phyloP scores from a whole-genome alignment of 331 rosid genomes.

The Pyracantha coccinea region DNA sequence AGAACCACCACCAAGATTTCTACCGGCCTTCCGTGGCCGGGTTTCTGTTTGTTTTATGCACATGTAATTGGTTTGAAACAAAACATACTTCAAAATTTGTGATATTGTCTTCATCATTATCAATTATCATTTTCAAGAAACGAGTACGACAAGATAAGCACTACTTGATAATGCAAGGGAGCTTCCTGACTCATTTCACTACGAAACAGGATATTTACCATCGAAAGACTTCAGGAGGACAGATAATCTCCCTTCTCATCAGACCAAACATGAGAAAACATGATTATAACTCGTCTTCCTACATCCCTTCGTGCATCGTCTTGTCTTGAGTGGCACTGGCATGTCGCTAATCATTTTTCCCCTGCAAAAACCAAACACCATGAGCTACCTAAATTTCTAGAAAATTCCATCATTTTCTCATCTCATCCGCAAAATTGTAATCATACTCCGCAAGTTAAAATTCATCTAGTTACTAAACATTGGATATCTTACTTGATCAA shows the following conservation, averaged over 20 bases:
- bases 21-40: too few relatives aligned
- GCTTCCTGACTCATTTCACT: not conserved
- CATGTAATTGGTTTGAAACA: too few relatives aligned
- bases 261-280: conserved; percentile 3
- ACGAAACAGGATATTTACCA: conserved; percentile 6
- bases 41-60: too few relatives aligned
- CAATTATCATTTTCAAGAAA: too few relatives aligned
- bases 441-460: not conserved
- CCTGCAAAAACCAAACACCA: conserved; percentile 37
- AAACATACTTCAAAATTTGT: too few relatives aligned
- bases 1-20: too few relatives aligned
- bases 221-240: not conserved
- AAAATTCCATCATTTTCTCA: not conserved
- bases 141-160: too few relatives aligned
- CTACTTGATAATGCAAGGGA: too few relatives aligned
- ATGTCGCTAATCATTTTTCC: conserved; percentile 25
- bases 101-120: too few relatives aligned
- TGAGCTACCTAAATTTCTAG: not conserved
- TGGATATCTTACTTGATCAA: conserved; percentile 24
- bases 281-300: not conserved
- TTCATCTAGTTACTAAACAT: not conserved
- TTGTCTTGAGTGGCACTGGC: not conserved
- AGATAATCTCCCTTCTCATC: not conserved
- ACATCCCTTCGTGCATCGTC: not conserved
- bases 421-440: not conserved